Evolutionary conservation across 2,329 filamentous ascomycete species (phyloP).

Genomic region (Alternaria brassicicola): DNA sequence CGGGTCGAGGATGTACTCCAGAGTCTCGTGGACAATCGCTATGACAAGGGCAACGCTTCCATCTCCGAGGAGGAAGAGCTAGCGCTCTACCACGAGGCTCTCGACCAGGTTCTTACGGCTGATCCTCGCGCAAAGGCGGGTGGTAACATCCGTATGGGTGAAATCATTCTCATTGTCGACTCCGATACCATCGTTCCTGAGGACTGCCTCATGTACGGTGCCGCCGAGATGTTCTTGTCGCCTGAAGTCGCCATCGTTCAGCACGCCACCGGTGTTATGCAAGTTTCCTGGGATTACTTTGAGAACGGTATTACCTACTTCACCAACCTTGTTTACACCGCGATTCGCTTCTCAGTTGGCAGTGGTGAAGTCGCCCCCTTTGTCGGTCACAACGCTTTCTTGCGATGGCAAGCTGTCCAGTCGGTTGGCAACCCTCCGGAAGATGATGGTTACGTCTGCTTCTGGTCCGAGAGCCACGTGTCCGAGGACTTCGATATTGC

Average conservation of each 20-base stretch:
- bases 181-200: constrained; percentile 54
- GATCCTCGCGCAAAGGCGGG: constrained; percentile 75
- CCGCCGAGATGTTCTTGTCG: constrained; percentile 79
- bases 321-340: constrained; percentile 75
- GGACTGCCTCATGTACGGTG: constrained; percentile 78
- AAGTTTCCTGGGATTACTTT: constrained; percentile 72
- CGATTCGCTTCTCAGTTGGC: constrained; percentile 71
- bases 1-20: constrained; percentile 66
- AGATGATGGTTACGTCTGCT: constrained; percentile 65
- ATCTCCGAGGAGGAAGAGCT: constrained; percentile 48
- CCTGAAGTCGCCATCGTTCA: constrained; percentile 78
- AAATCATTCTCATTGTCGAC: constrained; percentile 72
- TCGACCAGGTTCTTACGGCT: constrained; percentile 71
- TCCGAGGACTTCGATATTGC: constrained; percentile 79
- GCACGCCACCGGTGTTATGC: constrained; percentile 72
- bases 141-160: constrained; percentile 82
- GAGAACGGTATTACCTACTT: constrained; percentile 79
- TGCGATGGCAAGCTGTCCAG: constrained; percentile 70
- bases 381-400: constrained; percentile 76
- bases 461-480: constrained; percentile 77
- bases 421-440: constrained; percentile 55
- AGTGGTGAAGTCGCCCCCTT: constrained; percentile 75
- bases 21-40: constrained; percentile 52
- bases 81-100: constrained; percentile 24
- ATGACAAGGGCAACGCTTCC: constrained; percentile 13